Base-by-base conservation (phyloP, 345 rosid genomes). In the Lepidium africanum region DNA sequence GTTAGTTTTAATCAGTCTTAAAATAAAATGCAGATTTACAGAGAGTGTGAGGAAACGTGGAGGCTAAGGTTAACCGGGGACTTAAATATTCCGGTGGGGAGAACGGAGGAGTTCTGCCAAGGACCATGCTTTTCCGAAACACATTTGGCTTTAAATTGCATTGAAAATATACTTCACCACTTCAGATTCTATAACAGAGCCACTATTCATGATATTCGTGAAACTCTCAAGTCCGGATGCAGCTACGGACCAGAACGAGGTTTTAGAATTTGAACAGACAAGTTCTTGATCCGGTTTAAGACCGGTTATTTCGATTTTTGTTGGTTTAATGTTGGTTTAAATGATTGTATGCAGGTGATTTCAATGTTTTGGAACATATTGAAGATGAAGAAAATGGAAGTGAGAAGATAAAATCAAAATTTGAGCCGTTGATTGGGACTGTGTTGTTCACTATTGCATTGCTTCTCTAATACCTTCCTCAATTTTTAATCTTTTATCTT, bases 121-220 rank as follows among this genome's bases (percentile, higher is more conserved):
- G 99, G 99, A 39, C 87, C 96, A 10, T 94, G 99, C 80, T 72
- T 84, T 43, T 7, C 79, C 0, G 97, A 91, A 78, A 91, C 96
- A 30, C 73, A 86, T 75, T 64, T 91, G 71, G 91, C 84, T 68
- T 87, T 94, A 17, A 41, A 66, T 42, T 94, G 99, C 78, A 64
- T 91, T 13, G 85, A 89, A 27, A 66, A 70, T 63, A 60, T 94
- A 38, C 39, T 87, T 77, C 49, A n/a, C 21, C 67, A 86, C 79
- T 94, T 86, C 62, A 6, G 60, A 51, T 91, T 94, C 81, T 82
- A 80, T 73, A 94, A 91, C 53, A 81, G 60, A 39, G 96, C 99
- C 45, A 91, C 97, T 15, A 65, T 85, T 64, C 9, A 15, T 7
- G 88, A 74, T 42, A 59, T 94, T 55, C 73, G 79, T 65, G 83